phyloP scores from a whole-genome alignment of 2,329 filamentous ascomycete genomes.

The Hypocreales sp. region DNA sequence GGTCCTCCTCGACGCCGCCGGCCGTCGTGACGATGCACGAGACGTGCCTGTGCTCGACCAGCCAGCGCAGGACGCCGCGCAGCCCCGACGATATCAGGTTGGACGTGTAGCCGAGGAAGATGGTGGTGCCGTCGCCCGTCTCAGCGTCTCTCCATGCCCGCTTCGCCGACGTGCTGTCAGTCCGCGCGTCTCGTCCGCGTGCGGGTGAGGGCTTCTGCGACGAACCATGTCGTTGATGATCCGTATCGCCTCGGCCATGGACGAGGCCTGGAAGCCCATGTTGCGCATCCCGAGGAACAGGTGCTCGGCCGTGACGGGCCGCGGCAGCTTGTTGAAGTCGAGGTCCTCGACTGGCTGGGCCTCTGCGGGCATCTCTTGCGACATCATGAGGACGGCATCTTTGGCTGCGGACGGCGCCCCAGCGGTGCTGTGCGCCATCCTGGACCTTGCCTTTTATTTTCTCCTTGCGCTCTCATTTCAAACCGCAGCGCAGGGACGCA shows the following conservation, averaged over 20 bases:
- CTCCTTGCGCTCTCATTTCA: too few relatives aligned
- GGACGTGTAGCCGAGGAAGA: conserved; percentile 94
- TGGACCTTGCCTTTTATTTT: too few relatives aligned
- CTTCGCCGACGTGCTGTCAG: conserved; percentile 21
- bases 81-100: conserved; percentile 96
- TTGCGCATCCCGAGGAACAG: conserved; percentile 65
- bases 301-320: conserved; percentile 71
- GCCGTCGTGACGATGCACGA: conserved; percentile 91
- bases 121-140: conserved; percentile 66
- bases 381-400: conserved; percentile 72
- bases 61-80: conserved; percentile 77
- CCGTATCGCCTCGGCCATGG: conserved; percentile 71
- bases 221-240: conserved; percentile 93
- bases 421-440: too few relatives aligned
- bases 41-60: conserved; percentile 85
- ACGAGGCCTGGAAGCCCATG: conserved; percentile 62
- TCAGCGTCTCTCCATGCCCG: conserved; percentile 70
- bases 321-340: conserved; percentile 74
- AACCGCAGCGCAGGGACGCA: too few relatives aligned
- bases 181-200: conserved; percentile 1
- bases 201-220: not conserved
- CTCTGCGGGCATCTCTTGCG: conserved; percentile 63
- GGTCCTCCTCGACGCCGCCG: conserved; percentile 89
- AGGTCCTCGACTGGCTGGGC: conserved; percentile 77
- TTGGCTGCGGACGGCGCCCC: conserved; percentile 47